Conservation (phyloP, 805 yeast species). For the Lipomyces japonicus region DNA sequence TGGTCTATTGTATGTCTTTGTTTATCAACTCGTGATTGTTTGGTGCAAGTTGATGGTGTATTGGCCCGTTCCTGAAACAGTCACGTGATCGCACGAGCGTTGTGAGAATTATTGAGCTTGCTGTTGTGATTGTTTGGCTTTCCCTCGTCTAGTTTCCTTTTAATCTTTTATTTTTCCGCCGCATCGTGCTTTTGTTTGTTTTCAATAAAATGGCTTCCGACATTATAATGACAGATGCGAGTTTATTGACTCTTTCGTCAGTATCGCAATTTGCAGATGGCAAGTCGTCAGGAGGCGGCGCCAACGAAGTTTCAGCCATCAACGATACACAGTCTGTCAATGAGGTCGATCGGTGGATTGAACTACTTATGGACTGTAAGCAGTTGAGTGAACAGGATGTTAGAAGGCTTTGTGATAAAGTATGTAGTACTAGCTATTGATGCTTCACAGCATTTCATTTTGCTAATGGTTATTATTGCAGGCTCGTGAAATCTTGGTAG, state of each 20-base stretch:
- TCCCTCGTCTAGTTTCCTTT: too few species aligned
- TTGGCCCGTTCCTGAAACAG: too few species aligned
- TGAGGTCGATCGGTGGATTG: slow-evolving; percentile 86
- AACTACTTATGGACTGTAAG: slow-evolving; percentile 70
- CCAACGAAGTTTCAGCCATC: slow-evolving; percentile 15
- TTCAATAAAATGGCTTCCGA: slow-evolving; percentile 28
- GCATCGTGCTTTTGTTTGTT: too few species aligned
- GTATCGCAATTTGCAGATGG: not conserved
- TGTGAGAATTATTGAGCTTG: too few species aligned
- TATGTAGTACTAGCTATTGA: slow-evolving; percentile 36
- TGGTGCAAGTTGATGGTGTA: too few species aligned
- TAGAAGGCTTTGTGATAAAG: slow-evolving; percentile 78
- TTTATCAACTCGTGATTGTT: too few species aligned
- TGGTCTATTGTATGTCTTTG: too few species aligned
- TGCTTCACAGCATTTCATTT: not conserved
- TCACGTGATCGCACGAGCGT: too few species aligned
- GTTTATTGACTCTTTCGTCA: slow-evolving; percentile 20
- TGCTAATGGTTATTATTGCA: not conserved
- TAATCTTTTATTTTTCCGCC: too few species aligned
- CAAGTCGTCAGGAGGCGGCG: slow-evolving; percentile 11
- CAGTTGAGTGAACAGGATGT: slow-evolving; percentile 79
- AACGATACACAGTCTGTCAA: slow-evolving; percentile 40
- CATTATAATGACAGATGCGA: slow-evolving; percentile 26
- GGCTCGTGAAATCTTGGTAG: slow-evolving; percentile 70
- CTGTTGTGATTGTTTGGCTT: too few species aligned